Conservation (phyloP, 371 early-diverging fungal species). For the Syncephalis plumigaleata region DNA sequence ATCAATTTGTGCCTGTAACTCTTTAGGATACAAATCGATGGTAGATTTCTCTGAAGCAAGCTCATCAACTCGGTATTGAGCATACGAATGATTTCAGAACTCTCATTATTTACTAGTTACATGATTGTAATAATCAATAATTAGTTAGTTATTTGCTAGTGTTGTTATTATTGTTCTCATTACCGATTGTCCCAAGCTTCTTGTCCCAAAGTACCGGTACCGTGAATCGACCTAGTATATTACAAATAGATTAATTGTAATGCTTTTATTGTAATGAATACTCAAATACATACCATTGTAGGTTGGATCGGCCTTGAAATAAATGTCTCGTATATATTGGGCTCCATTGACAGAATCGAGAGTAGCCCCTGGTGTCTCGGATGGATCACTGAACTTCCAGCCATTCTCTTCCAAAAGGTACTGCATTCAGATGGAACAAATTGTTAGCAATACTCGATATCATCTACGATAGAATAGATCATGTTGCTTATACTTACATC, state of each 20-base stretch:
- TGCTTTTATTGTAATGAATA: not conserved
- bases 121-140: too few relatives aligned
- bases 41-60: conserved; percentile 38
- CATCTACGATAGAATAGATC: too few relatives aligned
- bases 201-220: conserved; percentile 88
- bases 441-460: too few relatives aligned
- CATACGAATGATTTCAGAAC: conserved; percentile 89
- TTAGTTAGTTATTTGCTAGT: too few relatives aligned
- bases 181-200: conserved; percentile 68
- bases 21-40: conserved; percentile 61
- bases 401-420: conserved; percentile 60
- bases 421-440: too few relatives aligned
- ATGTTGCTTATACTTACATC: conserved; percentile 13
- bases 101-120: conserved; percentile 69
- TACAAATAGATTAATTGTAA: not conserved
- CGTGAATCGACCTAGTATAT: conserved; percentile 38
- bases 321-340: conserved; percentile 61
- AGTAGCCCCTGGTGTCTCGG: conserved; percentile 61
- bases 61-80: conserved; percentile 69
- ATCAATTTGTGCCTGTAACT: conserved; percentile 60
- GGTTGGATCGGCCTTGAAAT: conserved; percentile 62
- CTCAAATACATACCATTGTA: conserved; percentile 13
- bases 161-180: too few relatives aligned
- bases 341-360: conserved; percentile 57
- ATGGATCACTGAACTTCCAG: conserved; percentile 56